Evolutionary conservation across 495 filamentous ascomycete species (phyloP), one percentile per base, ranked within the genome.

Genomic region (Penicillium antarcticum): DNA sequence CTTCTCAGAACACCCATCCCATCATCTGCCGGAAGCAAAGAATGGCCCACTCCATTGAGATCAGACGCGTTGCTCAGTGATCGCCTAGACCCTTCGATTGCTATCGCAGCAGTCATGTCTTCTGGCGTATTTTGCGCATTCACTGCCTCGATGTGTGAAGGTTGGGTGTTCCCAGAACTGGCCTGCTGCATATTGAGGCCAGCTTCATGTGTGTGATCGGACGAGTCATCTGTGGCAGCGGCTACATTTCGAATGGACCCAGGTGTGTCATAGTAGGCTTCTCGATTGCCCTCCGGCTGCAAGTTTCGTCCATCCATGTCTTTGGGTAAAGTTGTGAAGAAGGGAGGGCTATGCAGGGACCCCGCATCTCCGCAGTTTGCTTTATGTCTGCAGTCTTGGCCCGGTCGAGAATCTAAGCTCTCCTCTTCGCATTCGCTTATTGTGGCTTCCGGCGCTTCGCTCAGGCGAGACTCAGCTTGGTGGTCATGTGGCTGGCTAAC

Each of bases 1-100:
- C 75, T 79, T 48, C 94, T 76, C 49, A 97, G 68, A 45, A 71
- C 67, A 7, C 83, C 76, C 88, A 95, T 96, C 26, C 94, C 94
- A 76, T 99, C 94, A 67, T 99, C 90, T 57, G 86, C 94, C 0
- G 94, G 95, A 42, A 98, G 72, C 17, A 74, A 56, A 7, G 45
- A 48, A n/a, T 65, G 62, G 2, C 45, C 65, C 37, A 35, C 39
- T 39, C 61, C 61, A 45, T 58, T 59, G 14, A 52, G 36, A 37
- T 51, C 53, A 17, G 60, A 47, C 18, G 39, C 13, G 44, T 51
- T 52, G 24, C 32, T 42, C 48, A 39, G 16, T 18, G 23, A 23
- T 29, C 16, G 47, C 17, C 40, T 48, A 1, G 43, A 9, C 10
- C 41, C 44, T 9, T 52, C 48, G 8, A 16, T 29, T 18, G 44